These are phyloP conservation scores for Parsonsia alboflavescens DNA, from an alignment of 257 asterid species.

Conservation along the genomic window DNA sequence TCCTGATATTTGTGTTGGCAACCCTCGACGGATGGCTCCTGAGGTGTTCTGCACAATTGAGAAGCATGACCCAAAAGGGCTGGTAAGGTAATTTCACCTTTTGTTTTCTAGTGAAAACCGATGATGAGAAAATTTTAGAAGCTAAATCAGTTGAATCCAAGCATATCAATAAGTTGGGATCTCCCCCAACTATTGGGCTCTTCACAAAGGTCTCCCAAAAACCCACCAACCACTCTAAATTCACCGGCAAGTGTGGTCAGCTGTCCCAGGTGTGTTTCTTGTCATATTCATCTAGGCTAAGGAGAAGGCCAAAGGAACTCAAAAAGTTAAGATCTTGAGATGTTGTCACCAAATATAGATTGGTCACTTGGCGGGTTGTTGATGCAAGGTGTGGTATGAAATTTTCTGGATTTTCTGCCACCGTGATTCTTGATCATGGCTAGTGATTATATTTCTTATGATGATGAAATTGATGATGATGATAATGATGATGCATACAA, in stretches of 20 bases:
- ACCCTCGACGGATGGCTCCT: no score
- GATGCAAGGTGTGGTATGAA: conserved; percentile 38
- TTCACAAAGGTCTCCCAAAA: conserved; percentile 51
- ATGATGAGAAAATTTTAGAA: background rate
- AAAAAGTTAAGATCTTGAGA: conserved; percentile 35
- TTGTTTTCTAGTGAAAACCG: background rate
- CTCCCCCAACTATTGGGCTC: conserved; percentile 64
- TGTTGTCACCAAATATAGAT: conserved; percentile 21
- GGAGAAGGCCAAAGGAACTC: conserved; percentile 62
- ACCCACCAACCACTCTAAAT: conserved; percentile 90
- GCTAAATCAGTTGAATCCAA: conserved; percentile 18
- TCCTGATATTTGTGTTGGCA: no score
- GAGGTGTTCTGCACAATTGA: no score
- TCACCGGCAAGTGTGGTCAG: conserved; percentile 71
- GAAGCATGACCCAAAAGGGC: conserved; percentile 29
- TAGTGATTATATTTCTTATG: conserved; percentile 7
- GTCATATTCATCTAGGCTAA: conserved; percentile 60
- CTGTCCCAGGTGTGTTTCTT: conserved; percentile 44
- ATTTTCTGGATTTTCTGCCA: conserved; percentile 53
- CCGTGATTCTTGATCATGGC: conserved; percentile 57
- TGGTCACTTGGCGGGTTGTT: conserved; percentile 56
- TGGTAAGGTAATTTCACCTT: no score
- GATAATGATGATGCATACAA: background rate
- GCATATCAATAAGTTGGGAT: conserved; percentile 22
- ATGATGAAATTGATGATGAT: conserved; percentile 15